Evolutionary conservation across 2,329 filamentous ascomycete genomes (phyloP).

Genomic region (Parascedosporium putredinis): DNA sequence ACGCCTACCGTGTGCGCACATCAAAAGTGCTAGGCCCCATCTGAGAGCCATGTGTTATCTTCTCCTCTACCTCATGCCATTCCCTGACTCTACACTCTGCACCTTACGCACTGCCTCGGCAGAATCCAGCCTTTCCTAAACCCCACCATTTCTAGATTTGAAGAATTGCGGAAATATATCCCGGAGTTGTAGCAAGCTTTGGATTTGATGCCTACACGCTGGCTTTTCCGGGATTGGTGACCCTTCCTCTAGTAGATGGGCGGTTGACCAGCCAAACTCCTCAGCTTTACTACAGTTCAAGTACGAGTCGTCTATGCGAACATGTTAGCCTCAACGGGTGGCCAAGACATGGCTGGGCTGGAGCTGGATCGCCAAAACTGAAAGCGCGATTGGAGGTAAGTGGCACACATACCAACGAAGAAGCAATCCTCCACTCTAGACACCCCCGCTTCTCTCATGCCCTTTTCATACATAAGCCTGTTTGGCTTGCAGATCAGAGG

Average conservation of each 20-base stretch:
- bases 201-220: conserved; percentile 66
- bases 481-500: conserved; percentile 82
- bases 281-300: conserved; percentile 70
- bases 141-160: conserved; percentile 34
- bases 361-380: too few species aligned
- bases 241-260: conserved; percentile 73
- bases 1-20: too few species aligned
- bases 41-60: too few species aligned
- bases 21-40: too few species aligned
- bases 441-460: conserved; percentile 73
- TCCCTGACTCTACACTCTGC: background rate
- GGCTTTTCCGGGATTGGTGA: conserved; percentile 51
- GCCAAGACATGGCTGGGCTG: too few species aligned
- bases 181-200: conserved; percentile 64
- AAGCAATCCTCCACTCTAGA: conserved; percentile 63
- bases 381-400: too few species aligned
- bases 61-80: too few species aligned
- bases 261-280: conserved; percentile 74
- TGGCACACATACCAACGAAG: conserved; percentile 93
- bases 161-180: conserved; percentile 76
- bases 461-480: conserved; percentile 73
- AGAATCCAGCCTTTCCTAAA: background rate
- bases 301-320: conserved; percentile 67
- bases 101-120: background rate
- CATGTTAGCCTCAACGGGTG: too few species aligned